phyloP scores from a whole-genome alignment of 139 green algal species.

The Asterochloris erici region DNA sequence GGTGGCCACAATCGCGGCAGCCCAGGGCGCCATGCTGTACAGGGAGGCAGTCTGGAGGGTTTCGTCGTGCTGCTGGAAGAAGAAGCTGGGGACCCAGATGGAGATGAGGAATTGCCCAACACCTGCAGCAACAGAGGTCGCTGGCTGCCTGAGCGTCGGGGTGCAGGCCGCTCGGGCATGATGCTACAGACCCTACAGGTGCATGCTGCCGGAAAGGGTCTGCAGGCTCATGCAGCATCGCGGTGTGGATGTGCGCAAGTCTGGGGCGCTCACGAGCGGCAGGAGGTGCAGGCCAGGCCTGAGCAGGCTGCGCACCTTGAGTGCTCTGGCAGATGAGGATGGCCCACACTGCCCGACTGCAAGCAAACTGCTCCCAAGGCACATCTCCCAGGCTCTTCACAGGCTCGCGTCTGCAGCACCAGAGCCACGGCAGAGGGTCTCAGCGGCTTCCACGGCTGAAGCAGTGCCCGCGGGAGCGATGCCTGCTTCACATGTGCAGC shows the following conservation, averaged over 20 bases:
- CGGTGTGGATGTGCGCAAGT: no score
- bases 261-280: no score
- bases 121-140: slow-evolving; percentile 4
- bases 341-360: slow-evolving; percentile 45
- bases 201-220: no score
- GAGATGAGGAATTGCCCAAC: slow-evolving; percentile 6
- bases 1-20: slow-evolving; percentile 10
- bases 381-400: slow-evolving; percentile 35
- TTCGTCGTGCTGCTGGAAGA: slow-evolving; percentile 55
- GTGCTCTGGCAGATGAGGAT: slow-evolving; percentile 34
- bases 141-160: background rate
- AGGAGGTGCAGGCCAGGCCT: no score
- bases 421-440: no score
- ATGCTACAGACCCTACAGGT: background rate
- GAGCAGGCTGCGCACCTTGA: background rate
- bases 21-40: slow-evolving; percentile 61
- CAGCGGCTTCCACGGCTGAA: background rate
- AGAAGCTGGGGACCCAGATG: slow-evolving; percentile 69
- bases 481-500: no score
- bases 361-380: slow-evolving; percentile 52
- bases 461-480: background rate
- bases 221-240: no score
- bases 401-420: slow-evolving; percentile 4
- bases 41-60: slow-evolving; percentile 47
- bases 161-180: background rate